Percentiles rank a stretch among this genome's conserved stretches.
phyloP scores from a whole-genome alignment of 2,329 filamentous ascomycete genomes.

The Sporothrix brasiliensis region DNA sequence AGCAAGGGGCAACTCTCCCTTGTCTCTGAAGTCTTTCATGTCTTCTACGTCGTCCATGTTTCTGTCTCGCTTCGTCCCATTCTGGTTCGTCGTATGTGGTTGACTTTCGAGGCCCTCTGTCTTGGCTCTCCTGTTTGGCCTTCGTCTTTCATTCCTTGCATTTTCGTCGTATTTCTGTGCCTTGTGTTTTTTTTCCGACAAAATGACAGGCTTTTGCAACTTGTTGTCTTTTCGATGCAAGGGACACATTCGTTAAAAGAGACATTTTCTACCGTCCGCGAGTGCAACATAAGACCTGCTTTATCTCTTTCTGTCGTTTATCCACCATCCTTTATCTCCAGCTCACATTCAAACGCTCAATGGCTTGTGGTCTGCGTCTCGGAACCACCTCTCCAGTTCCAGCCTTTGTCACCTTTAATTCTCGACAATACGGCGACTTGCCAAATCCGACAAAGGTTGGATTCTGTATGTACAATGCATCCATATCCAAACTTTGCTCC shows the following conservation, averaged over 20 bases:
- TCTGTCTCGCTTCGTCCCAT: neutral
- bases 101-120: neutral
- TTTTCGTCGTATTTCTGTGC: neutral
- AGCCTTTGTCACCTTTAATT: neutral
- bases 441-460: slow-evolving; percentile 5
- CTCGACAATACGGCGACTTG: slow-evolving; percentile 14
- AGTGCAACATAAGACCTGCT: neutral
- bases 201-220: neutral
- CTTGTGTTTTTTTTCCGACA: neutral
- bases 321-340: neutral
- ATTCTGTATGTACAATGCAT: too few relatives aligned
- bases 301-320: too few relatives aligned
- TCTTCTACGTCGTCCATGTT: too few relatives aligned
- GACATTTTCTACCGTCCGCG: neutral
- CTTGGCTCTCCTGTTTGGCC: neutral
- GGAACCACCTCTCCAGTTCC: neutral
- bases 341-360: neutral
- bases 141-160: neutral
- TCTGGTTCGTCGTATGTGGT: neutral
- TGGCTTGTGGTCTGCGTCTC: neutral
- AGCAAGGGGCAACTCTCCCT: neutral
- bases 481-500: too few relatives aligned
- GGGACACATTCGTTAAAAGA: slow-evolving; percentile 13
- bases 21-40: neutral
- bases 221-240: slow-evolving; percentile 5